Conservation (phyloP, 768 basidiomycete genomes). For the Suillus ampliporus region DNA sequence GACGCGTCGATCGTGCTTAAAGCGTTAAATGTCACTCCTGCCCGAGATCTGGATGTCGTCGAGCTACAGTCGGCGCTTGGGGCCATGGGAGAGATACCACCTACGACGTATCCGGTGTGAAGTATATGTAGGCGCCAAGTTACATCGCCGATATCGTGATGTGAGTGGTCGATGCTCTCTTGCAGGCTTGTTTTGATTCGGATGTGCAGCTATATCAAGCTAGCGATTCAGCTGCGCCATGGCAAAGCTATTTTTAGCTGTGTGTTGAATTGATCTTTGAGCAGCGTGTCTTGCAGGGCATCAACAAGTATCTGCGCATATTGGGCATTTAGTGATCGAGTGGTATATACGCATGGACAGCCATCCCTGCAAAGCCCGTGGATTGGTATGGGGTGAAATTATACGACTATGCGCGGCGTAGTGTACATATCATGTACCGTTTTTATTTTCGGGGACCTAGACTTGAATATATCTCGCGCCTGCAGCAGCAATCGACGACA, state of each 20-base stretch:
- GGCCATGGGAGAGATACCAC: constrained; percentile 23
- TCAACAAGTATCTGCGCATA: background rate
- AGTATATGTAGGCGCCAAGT: background rate
- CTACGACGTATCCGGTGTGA: constrained; percentile 29
- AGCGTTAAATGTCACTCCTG: constrained; percentile 55
- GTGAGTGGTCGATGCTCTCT: background rate
- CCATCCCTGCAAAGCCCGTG: background rate
- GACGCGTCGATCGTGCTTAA: constrained; percentile 54
- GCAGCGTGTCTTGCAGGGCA: background rate
- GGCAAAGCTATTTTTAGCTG: background rate
- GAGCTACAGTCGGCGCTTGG: constrained; percentile 31
- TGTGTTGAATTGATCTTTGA: too few relatives aligned
- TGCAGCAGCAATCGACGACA: background rate
- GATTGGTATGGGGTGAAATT: background rate
- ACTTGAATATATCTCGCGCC: background rate
- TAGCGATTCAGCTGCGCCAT: too few relatives aligned
- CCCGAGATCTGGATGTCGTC: constrained; percentile 49
- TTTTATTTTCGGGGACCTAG: too few relatives aligned
- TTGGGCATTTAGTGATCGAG: background rate
- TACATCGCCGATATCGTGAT: background rate
- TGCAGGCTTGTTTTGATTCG: background rate
- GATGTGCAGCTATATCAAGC: too few relatives aligned
- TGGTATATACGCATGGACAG: background rate
- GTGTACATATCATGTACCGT: background rate
- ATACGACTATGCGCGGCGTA: too few relatives aligned